Evolutionary conservation across 768 basidiomycete genomes (phyloP).

Genomic region (Boletellus ananas): DNA sequence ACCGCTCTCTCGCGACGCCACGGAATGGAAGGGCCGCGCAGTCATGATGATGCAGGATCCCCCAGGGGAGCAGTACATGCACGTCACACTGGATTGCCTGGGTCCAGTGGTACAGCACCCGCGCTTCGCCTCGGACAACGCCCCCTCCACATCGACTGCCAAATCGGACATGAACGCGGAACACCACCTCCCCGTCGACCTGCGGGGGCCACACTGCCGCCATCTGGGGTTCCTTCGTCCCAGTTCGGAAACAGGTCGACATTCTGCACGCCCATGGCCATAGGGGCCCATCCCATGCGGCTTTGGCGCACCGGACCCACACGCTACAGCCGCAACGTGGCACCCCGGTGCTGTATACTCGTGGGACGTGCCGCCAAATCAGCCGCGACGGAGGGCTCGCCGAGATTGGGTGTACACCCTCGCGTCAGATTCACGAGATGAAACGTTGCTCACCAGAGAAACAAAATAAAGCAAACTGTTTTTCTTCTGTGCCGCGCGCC

Average conservation of each 20-base stretch:
- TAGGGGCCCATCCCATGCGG: slow-evolving; percentile 18
- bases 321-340: background rate
- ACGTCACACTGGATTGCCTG: background rate
- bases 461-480: background rate
- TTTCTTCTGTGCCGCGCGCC: slow-evolving; percentile 6
- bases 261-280: background rate
- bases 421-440: slow-evolving; percentile 23
- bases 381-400: slow-evolving; percentile 1
- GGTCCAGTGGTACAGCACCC: slow-evolving; percentile 3
- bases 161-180: slow-evolving; percentile 10
- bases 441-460: slow-evolving; percentile 13
- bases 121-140: slow-evolving; percentile 20
- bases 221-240: slow-evolving; percentile 4
- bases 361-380: background rate
- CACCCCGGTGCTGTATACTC: background rate
- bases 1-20: background rate
- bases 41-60: background rate
- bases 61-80: background rate
- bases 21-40: background rate
- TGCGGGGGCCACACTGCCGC: background rate
- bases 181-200: slow-evolving; percentile 4
- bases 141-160: background rate
- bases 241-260: background rate
- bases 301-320: slow-evolving; percentile 14
- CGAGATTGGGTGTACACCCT: slow-evolving; percentile 22